phyloP scores from a whole-genome alignment of 2,329 filamentous ascomycete species.

The Phaeoacremonium minimum region DNA sequence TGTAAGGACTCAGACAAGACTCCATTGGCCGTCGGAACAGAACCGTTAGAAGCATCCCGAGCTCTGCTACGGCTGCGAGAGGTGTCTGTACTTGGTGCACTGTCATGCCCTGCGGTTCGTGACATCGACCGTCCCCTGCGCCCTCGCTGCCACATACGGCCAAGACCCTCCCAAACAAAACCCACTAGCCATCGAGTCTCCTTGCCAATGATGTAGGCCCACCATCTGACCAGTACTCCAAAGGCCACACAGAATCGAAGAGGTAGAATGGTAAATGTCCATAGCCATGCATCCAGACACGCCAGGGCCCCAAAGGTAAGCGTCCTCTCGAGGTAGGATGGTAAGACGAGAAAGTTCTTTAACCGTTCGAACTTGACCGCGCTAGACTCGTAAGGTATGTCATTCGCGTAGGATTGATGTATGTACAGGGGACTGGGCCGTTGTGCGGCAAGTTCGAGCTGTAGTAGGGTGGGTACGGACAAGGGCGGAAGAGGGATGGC shows the following conservation, averaged over 20 bases:
- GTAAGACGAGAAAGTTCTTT: constrained; percentile 81
- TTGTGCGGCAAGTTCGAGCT: constrained; percentile 59
- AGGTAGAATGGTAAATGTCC: constrained; percentile 92
- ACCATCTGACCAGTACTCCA: constrained; percentile 73
- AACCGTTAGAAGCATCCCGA: constrained; percentile 9
- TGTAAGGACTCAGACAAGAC: constrained; percentile 2
- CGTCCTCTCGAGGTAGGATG: constrained; percentile 76
- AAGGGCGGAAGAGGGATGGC: constrained; percentile 61
- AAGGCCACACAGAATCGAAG: constrained; percentile 81
- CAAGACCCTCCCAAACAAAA: constrained; percentile 77
- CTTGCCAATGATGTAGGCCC: constrained; percentile 65
- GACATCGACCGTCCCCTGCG: constrained; percentile 37
- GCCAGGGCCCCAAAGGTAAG: constrained; percentile 85
- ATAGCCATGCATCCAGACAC: constrained; percentile 93
- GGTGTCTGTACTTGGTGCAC: constrained; percentile 24
- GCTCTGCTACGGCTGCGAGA: constrained; percentile 32
- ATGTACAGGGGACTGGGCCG: constrained; percentile 64
- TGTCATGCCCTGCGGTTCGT: constrained; percentile 16
- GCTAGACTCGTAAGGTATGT: constrained; percentile 83
- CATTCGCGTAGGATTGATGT: constrained; percentile 50
- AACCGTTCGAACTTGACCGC: constrained; percentile 88
- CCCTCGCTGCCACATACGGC: constrained; percentile 68
- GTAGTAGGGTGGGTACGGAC: constrained; percentile 61
- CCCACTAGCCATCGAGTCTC: constrained; percentile 68
- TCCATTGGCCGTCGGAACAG: neutral